Conservation (phyloP, 352 stramenopile genomes). For the Globisporangium takayamanum region DNA sequence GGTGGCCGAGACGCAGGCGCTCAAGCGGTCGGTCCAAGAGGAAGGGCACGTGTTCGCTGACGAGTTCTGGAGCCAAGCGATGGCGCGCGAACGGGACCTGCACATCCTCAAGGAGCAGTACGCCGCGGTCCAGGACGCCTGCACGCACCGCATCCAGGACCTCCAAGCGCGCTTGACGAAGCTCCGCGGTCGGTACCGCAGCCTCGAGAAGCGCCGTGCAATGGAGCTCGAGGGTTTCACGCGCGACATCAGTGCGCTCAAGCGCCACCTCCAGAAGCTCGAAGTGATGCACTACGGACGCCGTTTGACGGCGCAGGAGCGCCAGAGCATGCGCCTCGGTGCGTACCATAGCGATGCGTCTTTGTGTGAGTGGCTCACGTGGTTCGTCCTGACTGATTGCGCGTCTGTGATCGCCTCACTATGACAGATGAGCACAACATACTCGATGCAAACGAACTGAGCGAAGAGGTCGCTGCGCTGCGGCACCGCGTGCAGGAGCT, state of each 20-base stretch:
- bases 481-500: conserved; percentile 61
- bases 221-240: conserved; percentile 87
- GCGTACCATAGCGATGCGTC: not conserved
- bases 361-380: not conserved
- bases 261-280: conserved; percentile 62
- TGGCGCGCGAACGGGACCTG: conserved; percentile 58
- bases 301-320: conserved; percentile 35
- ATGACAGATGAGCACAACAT: conserved; percentile 39
- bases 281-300: conserved; percentile 64
- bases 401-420: not conserved
- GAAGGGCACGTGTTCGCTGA: conserved; percentile 51
- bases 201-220: conserved; percentile 52
- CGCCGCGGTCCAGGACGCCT: conserved; percentile 63
- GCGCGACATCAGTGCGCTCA: conserved; percentile 50
- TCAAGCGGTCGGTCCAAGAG: conserved; percentile 39
- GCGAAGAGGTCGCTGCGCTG: conserved; percentile 50
- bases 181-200: conserved; percentile 48
- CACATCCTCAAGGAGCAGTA: conserved; percentile 77
- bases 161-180: conserved; percentile 63
- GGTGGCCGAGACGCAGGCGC: conserved; percentile 32
- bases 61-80: conserved; percentile 47
- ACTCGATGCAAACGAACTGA: conserved; percentile 51
- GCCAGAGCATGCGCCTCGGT: conserved; percentile 40
- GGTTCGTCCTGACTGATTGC: not conserved
- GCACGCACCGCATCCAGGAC: conserved; percentile 58